Conservation (phyloP, 1,284 basidiomycete genomes). For the Trichosporon faecale region DNA sequence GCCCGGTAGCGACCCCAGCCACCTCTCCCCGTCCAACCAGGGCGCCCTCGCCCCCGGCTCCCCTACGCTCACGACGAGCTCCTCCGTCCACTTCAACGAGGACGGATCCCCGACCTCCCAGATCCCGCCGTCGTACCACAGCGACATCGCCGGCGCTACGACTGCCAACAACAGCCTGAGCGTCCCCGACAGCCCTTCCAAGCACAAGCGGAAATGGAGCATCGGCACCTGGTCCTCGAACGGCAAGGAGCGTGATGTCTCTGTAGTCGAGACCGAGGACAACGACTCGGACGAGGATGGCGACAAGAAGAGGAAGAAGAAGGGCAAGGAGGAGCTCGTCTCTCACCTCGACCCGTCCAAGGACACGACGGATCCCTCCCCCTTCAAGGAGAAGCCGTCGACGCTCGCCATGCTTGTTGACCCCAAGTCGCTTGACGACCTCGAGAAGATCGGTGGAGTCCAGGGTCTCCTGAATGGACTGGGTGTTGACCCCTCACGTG, state of each 20-base stretch:
- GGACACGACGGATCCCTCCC: conserved; percentile 64
- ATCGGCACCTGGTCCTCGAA: conserved; percentile 36
- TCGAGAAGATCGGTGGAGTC: conserved; percentile 72
- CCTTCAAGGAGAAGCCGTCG: conserved; percentile 69
- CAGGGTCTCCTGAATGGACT: conserved; percentile 67
- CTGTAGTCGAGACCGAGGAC: conserved; percentile 11
- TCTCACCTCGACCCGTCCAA: conserved; percentile 55
- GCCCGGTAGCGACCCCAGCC: conserved; percentile 25
- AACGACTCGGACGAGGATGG: conserved; percentile 2
- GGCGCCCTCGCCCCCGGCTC: conserved; percentile 39
- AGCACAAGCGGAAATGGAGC: conserved; percentile 32
- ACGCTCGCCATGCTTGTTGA: conserved; percentile 82
- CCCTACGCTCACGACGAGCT: conserved; percentile 40
- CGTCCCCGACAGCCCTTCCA: conserved; percentile 12
- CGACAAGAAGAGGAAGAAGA: conserved; percentile 17
- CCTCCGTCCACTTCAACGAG: conserved; percentile 44
- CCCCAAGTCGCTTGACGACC: conserved; percentile 63
- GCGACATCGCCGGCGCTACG: conserved; percentile 57
- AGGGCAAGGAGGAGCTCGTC: conserved; percentile 34
- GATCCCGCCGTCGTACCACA: neutral
- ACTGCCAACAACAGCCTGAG: neutral
- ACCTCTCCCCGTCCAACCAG: conserved; percentile 32
- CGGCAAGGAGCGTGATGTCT: conserved; percentile 20
- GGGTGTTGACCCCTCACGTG: conserved; percentile 64
- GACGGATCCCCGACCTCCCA: conserved; percentile 42